Conservation (phyloP, 306 rosid genomes). For the Gastrolobium bilobum region DNA sequence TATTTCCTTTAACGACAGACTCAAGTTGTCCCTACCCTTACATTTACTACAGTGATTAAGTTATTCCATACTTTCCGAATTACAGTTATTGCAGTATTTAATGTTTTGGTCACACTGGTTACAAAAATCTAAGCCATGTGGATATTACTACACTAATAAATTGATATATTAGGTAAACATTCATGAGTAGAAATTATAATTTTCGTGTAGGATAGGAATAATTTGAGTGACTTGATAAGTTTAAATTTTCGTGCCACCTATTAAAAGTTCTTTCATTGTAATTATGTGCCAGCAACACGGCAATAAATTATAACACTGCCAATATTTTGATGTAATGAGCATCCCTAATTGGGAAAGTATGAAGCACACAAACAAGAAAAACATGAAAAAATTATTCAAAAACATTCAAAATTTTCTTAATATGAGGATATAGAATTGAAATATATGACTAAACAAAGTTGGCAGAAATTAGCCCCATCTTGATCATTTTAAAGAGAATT, state of each 20-base stretch:
- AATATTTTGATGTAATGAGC: background rate
- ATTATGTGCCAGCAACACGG: background rate
- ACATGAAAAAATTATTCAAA: slow-evolving; percentile 19
- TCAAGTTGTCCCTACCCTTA: slow-evolving; percentile 40
- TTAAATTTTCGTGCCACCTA: no score
- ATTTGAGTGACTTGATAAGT: background rate
- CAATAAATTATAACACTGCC: background rate
- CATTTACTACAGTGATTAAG: slow-evolving; percentile 35
- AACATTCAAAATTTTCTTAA: background rate
- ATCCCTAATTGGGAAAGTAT: slow-evolving; percentile 21
- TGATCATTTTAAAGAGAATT: background rate
- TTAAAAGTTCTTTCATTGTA: background rate
- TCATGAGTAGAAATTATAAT: slow-evolving; percentile 19
- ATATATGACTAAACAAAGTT: background rate
- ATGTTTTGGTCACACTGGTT: background rate
- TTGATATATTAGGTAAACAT: slow-evolving; percentile 40
- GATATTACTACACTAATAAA: slow-evolving; percentile 12
- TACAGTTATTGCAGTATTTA: slow-evolving; percentile 32
- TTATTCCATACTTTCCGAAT: slow-evolving; percentile 3
- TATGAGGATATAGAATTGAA: background rate
- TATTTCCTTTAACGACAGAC: background rate
- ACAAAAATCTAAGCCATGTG: slow-evolving; percentile 5
- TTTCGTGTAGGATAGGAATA: background rate
- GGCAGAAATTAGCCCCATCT: background rate
- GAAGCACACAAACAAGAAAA: slow-evolving; percentile 16